Conservation (phyloP, 1,139 yeast species). For the Magnusiomyces ingens region DNA sequence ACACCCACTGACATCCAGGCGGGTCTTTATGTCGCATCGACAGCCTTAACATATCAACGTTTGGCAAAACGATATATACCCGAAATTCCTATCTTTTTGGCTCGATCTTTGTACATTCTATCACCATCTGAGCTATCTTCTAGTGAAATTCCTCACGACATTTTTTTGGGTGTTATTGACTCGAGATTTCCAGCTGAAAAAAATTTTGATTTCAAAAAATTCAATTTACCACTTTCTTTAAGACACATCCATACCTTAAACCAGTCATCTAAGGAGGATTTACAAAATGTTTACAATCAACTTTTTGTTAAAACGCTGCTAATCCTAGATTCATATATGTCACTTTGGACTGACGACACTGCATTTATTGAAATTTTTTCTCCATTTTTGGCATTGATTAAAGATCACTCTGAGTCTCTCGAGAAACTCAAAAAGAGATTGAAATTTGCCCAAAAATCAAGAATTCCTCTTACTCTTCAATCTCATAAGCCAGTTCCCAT, state of each 20-base stretch:
- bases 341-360: slow-evolving; percentile 58
- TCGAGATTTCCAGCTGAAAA: not conserved
- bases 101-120: slow-evolving; percentile 23
- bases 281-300: slow-evolving; percentile 6
- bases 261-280: not conserved
- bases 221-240: not conserved
- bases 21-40: slow-evolving; percentile 59
- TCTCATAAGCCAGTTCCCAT: slow-evolving; percentile 81
- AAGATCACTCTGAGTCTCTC: slow-evolving; percentile 9
- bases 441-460: slow-evolving; percentile 45
- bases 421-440: slow-evolving; percentile 43
- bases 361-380: slow-evolving; percentile 54
- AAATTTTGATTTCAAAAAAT: not conserved
- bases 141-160: slow-evolving; percentile 11
- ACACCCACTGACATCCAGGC: slow-evolving; percentile 37
- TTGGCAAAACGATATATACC: slow-evolving; percentile 77
- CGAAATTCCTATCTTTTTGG: slow-evolving; percentile 59
- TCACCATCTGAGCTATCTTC: slow-evolving; percentile 11
- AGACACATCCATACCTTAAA: not conserved
- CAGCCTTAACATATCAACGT: slow-evolving; percentile 65
- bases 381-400: slow-evolving; percentile 32
- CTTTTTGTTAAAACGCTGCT: slow-evolving; percentile 11
- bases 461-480: slow-evolving; percentile 77
- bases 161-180: not conserved
- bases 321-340: slow-evolving; percentile 9